Conservation (phyloP, 176 grass and related monocot species). For the Olyra latifolia region DNA sequence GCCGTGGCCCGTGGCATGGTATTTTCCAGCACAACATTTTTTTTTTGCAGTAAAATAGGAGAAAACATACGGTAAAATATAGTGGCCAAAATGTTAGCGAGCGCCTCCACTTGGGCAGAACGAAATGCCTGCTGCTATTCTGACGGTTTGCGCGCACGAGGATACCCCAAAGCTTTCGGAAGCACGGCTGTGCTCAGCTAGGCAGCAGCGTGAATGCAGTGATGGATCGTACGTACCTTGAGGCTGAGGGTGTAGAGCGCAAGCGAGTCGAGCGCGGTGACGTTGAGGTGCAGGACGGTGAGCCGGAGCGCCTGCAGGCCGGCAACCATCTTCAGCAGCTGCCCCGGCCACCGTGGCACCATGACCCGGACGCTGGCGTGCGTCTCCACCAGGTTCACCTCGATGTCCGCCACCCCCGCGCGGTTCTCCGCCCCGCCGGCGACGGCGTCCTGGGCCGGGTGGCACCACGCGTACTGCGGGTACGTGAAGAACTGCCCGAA, state of each 20-base stretch:
- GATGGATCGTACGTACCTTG: slow-evolving; percentile 54
- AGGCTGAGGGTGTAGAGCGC: slow-evolving; percentile 81
- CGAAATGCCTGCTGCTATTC: not conserved
- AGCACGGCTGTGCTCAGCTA: not conserved
- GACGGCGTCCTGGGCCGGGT: slow-evolving; percentile 21
- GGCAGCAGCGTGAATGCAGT: not conserved
- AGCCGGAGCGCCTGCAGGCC: slow-evolving; percentile 61
- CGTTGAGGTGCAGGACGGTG: slow-evolving; percentile 78
- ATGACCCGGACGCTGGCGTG: slow-evolving; percentile 69
- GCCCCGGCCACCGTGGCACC: slow-evolving; percentile 50
- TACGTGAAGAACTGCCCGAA: slow-evolving; percentile 89
- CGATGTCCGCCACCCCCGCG: slow-evolving; percentile 66
- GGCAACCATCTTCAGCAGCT: slow-evolving; percentile 70
- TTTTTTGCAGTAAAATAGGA: too few species aligned
- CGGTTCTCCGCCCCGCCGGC: slow-evolving; percentile 8
- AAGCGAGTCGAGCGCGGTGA: slow-evolving; percentile 49
- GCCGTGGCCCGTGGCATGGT: too few species aligned
- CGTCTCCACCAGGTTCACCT: slow-evolving; percentile 74
- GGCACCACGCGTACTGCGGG: slow-evolving; percentile 71
- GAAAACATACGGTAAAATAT: not conserved
- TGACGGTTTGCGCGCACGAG: not conserved
- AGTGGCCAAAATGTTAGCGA: not conserved
- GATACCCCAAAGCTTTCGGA: not conserved
- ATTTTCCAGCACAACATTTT: too few species aligned
- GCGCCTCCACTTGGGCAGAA: not conserved